Base-by-base conservation (phyloP, 306 rosid species). In the Gynostemma pentaphyllum region DNA sequence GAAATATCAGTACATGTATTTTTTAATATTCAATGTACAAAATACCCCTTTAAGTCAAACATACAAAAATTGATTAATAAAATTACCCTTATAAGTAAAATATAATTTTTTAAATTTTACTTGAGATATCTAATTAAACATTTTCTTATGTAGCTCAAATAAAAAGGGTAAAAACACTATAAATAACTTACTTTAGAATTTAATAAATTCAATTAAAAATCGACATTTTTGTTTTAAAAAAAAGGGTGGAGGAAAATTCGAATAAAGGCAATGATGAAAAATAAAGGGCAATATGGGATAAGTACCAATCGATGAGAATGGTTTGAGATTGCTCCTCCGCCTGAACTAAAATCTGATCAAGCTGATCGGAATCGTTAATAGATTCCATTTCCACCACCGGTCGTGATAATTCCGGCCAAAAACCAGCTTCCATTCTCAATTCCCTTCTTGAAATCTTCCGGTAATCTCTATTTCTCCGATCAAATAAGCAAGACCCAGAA, bases 251-350 rank as follows among this genome's bases (percentile, higher is more conserved):
- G 7, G 19, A 8, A 16, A 13, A 4, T 37, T 10, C n/a, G 41
- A 39, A 2, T 13, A 29, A 1, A 4, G 7, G 15, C 11, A n/a
- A 47, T 14, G 21, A 28, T 75, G 8, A 8, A 5, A 18, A 46
- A 2, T n/a, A n/a, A 4, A 11, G 49, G 44, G 44, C 44, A 47
- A 1, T 3, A 21, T n/a, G n/a, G n/a, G 15, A 21, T 9, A 34
- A 27, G 45, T 30, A 91, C 92, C 96, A 92, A 44, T 88, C 98
- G 57, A 92, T 84, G 78, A 92, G 36, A 56, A 92, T 49, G 5
- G 90, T 88, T 13, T 85, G 80, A 9, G 91, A 83, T 5, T 71
- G 72, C 4, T 83, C 74, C 4, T 69, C 81, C 32, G 96, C 85
- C 3, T 23, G 72, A 48, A 63, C 15, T 4, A 91, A 79, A 77